Conservation (phyloP, 148 eudicot species). For the Vaccinium darrowii region DNA sequence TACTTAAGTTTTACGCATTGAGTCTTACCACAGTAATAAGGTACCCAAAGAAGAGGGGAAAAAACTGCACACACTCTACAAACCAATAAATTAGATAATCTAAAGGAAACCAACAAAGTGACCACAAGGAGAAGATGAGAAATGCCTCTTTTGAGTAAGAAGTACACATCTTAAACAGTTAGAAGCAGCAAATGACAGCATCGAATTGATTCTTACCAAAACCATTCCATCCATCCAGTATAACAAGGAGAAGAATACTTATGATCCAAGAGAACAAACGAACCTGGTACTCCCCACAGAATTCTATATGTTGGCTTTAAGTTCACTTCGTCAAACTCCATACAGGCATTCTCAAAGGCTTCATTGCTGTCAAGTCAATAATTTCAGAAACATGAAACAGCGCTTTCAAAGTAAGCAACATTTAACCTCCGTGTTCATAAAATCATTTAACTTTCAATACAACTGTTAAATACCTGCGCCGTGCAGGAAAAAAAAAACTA, state of each 20-base stretch:
- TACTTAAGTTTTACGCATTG: background rate
- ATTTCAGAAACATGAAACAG: constrained; percentile 8
- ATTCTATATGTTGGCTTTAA: constrained; percentile 93
- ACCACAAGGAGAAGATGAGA: background rate
- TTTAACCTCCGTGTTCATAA: background rate
- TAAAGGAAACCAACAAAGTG: background rate
- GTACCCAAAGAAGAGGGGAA: background rate
- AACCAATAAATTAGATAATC: background rate
- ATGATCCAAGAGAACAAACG: constrained; percentile 11
- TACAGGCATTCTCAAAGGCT: constrained; percentile 93
- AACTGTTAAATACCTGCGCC: background rate
- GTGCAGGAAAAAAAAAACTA: background rate
- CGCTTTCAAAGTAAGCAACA: constrained; percentile 11
- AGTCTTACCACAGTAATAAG: background rate
- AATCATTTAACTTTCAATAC: background rate
- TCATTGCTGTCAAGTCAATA: constrained; percentile 55
- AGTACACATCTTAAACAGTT: background rate
- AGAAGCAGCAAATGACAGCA: background rate
- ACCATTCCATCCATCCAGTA: constrained; percentile 1
- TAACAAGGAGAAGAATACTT: background rate
- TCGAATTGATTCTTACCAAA: background rate
- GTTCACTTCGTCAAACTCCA: constrained; percentile 98
- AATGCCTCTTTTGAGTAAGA: background rate
- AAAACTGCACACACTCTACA: background rate
- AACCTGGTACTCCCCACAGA: constrained; percentile 98